Evolutionary conservation across 352 stramenopile genomes (phyloP), one percentile per base, ranked within the genome.

Genomic region (Phytophthora syringae): DNA sequence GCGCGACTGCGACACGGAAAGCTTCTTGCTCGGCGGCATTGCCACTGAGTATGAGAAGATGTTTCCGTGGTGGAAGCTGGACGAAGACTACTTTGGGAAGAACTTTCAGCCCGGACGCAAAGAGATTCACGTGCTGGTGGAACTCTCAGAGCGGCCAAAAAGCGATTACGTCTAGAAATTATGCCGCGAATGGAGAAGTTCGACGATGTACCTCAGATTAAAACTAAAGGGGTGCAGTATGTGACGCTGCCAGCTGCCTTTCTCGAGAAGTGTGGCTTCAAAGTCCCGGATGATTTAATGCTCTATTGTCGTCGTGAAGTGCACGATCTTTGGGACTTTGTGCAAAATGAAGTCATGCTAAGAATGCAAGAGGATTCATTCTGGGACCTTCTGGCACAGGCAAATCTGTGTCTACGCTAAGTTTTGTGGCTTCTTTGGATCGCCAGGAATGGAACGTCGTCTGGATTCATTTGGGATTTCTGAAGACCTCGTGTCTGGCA

Each of bases 391-490:
- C n/a, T 52, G 59, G 65, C 16, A 74, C 32, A 24, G 59, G 65
- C 10, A 74, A 74, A 65, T 65, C 52, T 34, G 45, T 34, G 16
- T 39, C 21, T 4, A 65, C 40, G 49, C 39, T 69, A 21, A 39
- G 52, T 36, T 72, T 62, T 60, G 42, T 18, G 27, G 60, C 52
- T 42, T 56, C 44, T 15, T 59, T 74, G 47, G 42, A 74, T 70
- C 65, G 2, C 6, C 7, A 61, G 22, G 30, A 74, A 53, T 74
- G 58, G 65, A 53, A 70, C 28, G 49, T 69, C 32, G 53, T 66
- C 18, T 74, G 65, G 65, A 52, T 74, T 43, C 58, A 66, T n/a
- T 32, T 66, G n/a, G 36, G 32, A 7, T 2, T 13, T 24, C 12
- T 12, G 15, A 4, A 7, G 10, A 39, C 24, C 0, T n/a, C n/a